Evolutionary conservation across 2,329 filamentous ascomycete species (phyloP), one percentile per base, ranked within the genome.

Genomic region (Fusarium longipes): DNA sequence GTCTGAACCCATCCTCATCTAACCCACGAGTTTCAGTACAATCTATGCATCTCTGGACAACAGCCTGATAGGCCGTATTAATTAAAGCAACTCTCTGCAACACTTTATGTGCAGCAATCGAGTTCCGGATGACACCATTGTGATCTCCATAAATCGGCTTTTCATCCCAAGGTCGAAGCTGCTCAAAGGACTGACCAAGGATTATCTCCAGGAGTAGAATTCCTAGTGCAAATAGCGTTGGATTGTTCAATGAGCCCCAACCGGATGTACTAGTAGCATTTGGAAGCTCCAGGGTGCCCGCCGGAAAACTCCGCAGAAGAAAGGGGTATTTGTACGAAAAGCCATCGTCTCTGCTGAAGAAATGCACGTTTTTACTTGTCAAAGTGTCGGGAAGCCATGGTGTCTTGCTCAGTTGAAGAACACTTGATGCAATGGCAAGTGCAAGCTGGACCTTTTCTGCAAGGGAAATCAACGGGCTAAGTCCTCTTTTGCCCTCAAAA

Each of bases 391-490:
- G 45, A 6, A 68, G 55, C 67, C 67, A 70, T 5, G 57, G 62
- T 0, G 67, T 66, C 6, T 68, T 70, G n/a, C 65, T 66, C 5
- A 69, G 17, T 17, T 68, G 67, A 6, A 70, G 55, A 3, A 66
- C 62, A 30, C 55, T 68, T 1, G 54, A 66, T 2, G 67, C 52
- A 6, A 70, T 40, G 3, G 57, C 48, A 1, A 68, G 57, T 6
- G 67, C 62, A 18, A 70, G 65, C 2, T 6, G 29, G 17, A 54
- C 18, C 17, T 47, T 65, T 7, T 66, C 54, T 4, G 33, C 25
- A 6, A 60, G 36, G 0, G 44, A 57, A 8, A 53, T 9, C 0
- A 68, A 45, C 1, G 57, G 62, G 0, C 25, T 25, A 0, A 49
- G 27, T 1, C 52, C 65, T 1, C 20, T 15, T 10, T 30, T 48